Conservation (phyloP, 2,329 filamentous ascomycete species). For the Colletotrichum australisinense region DNA sequence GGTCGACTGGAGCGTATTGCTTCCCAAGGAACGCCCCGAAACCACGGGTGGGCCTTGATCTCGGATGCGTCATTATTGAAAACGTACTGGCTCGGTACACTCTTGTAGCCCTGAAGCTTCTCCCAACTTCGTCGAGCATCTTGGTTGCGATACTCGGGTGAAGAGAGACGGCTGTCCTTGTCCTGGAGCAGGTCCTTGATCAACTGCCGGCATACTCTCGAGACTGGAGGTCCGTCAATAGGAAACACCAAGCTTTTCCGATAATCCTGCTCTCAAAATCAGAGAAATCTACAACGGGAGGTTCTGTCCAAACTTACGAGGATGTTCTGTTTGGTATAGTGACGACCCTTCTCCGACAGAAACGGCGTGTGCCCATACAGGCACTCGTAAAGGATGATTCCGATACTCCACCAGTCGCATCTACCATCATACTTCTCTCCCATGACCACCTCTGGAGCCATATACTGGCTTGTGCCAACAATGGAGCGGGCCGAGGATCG, state of each 20-base stretch:
- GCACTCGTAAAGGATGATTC: slow-evolving; percentile 94
- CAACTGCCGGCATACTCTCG: slow-evolving; percentile 79
- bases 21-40: slow-evolving; percentile 82
- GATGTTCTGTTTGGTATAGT: slow-evolving; percentile 89
- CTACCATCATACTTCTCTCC: slow-evolving; percentile 88
- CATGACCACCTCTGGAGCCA: slow-evolving; percentile 93
- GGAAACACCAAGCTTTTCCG: slow-evolving; percentile 79
- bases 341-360: slow-evolving; percentile 79
- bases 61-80: slow-evolving; percentile 88
- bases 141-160: slow-evolving; percentile 44
- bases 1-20: slow-evolving; percentile 76
- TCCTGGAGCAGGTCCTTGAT: slow-evolving; percentile 79
- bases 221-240: slow-evolving; percentile 67
- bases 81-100: slow-evolving; percentile 68
- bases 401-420: slow-evolving; percentile 98
- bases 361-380: slow-evolving; percentile 94
- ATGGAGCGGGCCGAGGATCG: slow-evolving; percentile 84
- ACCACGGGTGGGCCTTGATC: slow-evolving; percentile 91
- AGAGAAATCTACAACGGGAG: not conserved
- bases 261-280: slow-evolving; percentile 67
- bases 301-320: slow-evolving; percentile 62
- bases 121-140: slow-evolving; percentile 23
- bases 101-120: slow-evolving; percentile 25
- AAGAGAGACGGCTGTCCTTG: slow-evolving; percentile 81
- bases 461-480: slow-evolving; percentile 97